phyloP scores from a whole-genome alignment of 148 eudicot species.

The Persicaria tinctoria region DNA sequence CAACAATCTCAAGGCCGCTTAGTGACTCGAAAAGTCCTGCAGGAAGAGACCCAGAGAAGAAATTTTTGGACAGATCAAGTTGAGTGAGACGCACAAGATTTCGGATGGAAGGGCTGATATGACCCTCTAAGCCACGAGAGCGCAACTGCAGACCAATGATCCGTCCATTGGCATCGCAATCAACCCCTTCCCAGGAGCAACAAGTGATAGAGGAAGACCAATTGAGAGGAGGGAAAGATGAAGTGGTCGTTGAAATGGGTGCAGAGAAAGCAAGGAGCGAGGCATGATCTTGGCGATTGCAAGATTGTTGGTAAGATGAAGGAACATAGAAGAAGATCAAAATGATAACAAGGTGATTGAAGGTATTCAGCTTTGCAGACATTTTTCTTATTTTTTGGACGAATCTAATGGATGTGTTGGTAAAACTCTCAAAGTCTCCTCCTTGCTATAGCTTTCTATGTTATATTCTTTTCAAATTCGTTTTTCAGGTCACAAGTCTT shows the following conservation, averaged over 20 bases:
- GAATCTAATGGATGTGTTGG: neutral
- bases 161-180: slow-evolving; percentile 36
- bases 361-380: neutral
- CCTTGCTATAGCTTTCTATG: neutral
- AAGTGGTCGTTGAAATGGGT: slow-evolving; percentile 13
- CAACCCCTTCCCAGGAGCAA: slow-evolving; percentile 73
- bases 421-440: neutral
- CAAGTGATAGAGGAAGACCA: slow-evolving; percentile 54
- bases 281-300: slow-evolving; percentile 39
- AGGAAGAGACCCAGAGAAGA: slow-evolving; percentile 56
- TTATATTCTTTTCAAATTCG: neutral
- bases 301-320: slow-evolving; percentile 34
- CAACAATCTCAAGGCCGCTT: slow-evolving; percentile 10
- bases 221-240: slow-evolving; percentile 26
- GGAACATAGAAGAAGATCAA: slow-evolving; percentile 8
- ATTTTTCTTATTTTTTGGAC: neutral
- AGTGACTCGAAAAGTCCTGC: slow-evolving; percentile 30
- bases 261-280: slow-evolving; percentile 42
- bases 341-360: neutral
- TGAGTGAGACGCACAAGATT: slow-evolving; percentile 43
- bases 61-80: slow-evolving; percentile 60
- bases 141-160: slow-evolving; percentile 49
- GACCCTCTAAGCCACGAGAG: slow-evolving; percentile 39
- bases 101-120: slow-evolving; percentile 32
- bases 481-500: too few species aligned